A percentile compares a stretch with the other conserved stretches of the same genome.
Evolutionary conservation across 768 basidiomycete species (phyloP).

Genomic region (Tubosaeta sp.): DNA sequence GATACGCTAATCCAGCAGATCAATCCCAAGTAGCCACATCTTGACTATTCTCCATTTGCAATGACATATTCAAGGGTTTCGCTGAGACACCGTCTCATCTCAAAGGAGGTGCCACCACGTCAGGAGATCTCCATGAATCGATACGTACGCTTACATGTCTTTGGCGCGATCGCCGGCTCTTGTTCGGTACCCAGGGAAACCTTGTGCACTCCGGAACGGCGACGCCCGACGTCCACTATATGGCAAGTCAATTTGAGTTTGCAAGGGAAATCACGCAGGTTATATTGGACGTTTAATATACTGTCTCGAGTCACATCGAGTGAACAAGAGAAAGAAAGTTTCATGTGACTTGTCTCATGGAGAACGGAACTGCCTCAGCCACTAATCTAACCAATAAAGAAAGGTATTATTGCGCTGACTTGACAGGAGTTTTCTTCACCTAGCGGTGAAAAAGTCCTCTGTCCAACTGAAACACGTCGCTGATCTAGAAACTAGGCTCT

Average conservation of each 20-base stretch:
- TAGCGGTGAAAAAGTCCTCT: no score
- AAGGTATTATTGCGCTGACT: not conserved
- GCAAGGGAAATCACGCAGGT: not conserved
- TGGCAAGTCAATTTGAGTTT: not conserved
- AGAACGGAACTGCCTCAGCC: no score
- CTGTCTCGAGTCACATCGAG: not conserved
- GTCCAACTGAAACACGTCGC: not conserved
- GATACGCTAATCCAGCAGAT: constrained; percentile 5
- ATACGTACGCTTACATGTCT: no score
- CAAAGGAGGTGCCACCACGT: not conserved
- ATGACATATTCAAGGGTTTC: not conserved
- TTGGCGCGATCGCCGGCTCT: no score
- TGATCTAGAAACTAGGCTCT: not conserved
- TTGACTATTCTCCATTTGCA: not conserved
- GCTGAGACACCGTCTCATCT: not conserved
- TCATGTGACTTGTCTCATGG: no score
- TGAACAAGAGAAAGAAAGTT: no score
- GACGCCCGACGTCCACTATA: no score
- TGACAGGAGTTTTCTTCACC: no score
- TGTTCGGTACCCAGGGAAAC: not conserved
- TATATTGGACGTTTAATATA: not conserved
- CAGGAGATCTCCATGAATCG: no score
- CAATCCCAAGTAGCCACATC: no score
- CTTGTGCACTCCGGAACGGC: not conserved
- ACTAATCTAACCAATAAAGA: no score